A percentile compares a stretch with the other conserved stretches of the same genome.
Conservation (phyloP, 176 grass and related monocot species). For the Avena sativa region DNA sequence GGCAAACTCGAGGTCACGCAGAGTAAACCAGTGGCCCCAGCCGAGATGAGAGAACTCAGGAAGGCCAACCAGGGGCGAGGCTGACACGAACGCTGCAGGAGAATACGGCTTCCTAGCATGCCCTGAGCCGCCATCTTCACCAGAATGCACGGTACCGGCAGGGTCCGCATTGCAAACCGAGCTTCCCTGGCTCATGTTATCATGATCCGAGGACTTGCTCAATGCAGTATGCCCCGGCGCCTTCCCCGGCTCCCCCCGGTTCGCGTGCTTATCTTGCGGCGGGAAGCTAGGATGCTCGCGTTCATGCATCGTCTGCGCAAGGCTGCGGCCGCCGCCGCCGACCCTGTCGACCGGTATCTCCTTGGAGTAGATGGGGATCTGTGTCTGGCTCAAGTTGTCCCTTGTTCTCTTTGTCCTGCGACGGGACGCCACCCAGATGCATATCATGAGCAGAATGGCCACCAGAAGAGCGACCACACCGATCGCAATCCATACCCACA, state of each 20-base stretch:
- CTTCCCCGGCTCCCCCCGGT: conserved; percentile 63
- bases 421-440: conserved; percentile 70
- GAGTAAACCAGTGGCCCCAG: conserved; percentile 99
- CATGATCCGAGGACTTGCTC: conserved; percentile 80
- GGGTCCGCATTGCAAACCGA: conserved; percentile 79
- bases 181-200: conserved; percentile 93
- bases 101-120: conserved; percentile 63
- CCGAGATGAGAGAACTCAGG: conserved; percentile 97
- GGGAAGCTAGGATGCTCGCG: conserved; percentile 57
- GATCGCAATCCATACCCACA: conserved; percentile 89
- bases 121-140: conserved; percentile 75
- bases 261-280: conserved; percentile 51
- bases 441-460: conserved; percentile 78
- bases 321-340: conserved; percentile 55
- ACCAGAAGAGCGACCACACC: conserved; percentile 75
- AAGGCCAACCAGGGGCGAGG: conserved; percentile 86
- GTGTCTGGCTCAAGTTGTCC: conserved; percentile 62
- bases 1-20: conserved; percentile 85
- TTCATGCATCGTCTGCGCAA: conserved; percentile 76
- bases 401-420: conserved; percentile 67
- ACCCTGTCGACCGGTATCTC: conserved; percentile 92
- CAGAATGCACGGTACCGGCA: conserved; percentile 73
- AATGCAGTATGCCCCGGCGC: conserved; percentile 55
- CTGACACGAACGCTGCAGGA: conserved; percentile 57
- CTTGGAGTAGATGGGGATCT: conserved; percentile 97